phyloP scores from a whole-genome alignment of 257 asterid species.

The Salvia hispanica region DNA sequence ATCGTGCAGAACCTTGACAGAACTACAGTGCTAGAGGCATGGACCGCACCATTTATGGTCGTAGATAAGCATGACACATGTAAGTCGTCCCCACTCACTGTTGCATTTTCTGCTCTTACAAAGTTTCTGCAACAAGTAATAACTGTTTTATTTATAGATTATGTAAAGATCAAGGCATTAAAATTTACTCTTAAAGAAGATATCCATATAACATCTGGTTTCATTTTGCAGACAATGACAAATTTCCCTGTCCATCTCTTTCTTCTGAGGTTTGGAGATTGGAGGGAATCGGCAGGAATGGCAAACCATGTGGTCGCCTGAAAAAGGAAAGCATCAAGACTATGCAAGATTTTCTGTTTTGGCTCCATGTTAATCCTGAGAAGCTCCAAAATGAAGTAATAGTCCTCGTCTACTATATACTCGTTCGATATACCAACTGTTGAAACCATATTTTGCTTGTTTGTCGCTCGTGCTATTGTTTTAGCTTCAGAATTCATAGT shows the following conservation, averaged over 20 bases:
- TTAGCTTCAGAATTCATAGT: no score
- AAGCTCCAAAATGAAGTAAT: constrained; percentile 34
- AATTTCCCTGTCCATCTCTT: constrained; percentile 33
- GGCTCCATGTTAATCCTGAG: constrained; percentile 36
- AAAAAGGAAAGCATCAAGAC: constrained; percentile 14
- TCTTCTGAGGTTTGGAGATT: constrained; percentile 38
- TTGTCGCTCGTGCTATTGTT: no score
- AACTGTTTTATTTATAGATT: no score
- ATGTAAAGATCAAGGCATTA: no score
- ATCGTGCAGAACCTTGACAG: constrained; percentile 29
- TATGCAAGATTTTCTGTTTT: constrained; percentile 43
- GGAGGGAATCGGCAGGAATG: constrained; percentile 31
- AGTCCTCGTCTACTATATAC: constrained; percentile 5
- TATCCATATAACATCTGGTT: constrained; percentile 6
- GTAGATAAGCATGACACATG: constrained; percentile 43
- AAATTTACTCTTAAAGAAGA: no score
- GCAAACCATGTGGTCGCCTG: constrained; percentile 30
- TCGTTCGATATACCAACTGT: background rate
- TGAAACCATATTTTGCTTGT: background rate
- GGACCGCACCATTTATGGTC: constrained; percentile 45
- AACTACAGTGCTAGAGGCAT: constrained; percentile 40
- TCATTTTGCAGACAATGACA: constrained; percentile 33
- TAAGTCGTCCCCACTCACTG: constrained; percentile 37
- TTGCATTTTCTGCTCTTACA: no score
- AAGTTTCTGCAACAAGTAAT: no score